Conservation (phyloP, 805 yeast species). For the Barnettozyma pratensis region DNA sequence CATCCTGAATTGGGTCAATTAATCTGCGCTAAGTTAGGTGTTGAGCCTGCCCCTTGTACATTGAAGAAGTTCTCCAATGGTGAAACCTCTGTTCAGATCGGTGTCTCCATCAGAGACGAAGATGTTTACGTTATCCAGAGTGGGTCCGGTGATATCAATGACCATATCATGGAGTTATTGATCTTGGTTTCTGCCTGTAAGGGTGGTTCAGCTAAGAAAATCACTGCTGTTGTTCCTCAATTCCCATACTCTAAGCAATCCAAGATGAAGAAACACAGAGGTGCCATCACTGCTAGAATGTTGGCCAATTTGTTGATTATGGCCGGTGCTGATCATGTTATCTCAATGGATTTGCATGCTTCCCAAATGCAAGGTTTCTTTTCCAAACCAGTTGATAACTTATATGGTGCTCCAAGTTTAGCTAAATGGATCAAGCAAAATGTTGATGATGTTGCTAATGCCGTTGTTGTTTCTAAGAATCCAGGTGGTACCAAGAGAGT, state of each 20-base stretch:
- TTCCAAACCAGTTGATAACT: conserved; percentile 93
- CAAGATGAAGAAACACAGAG: conserved; percentile 98
- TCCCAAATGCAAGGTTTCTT: conserved; percentile 99
- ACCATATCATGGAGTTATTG: conserved; percentile 92
- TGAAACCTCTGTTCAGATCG: conserved; percentile 94
- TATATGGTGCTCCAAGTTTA: conserved; percentile 93
- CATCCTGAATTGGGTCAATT: conserved; percentile 91
- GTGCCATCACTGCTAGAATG: conserved; percentile 98
- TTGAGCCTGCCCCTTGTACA: conserved; percentile 89
- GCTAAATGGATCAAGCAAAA: conserved; percentile 95
- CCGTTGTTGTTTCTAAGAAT: conserved; percentile 97
- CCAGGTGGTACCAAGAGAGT: conserved; percentile 99
- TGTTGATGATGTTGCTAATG: conserved; percentile 76
- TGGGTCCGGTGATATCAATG: conserved; percentile 83
- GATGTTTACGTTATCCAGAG: conserved; percentile 92
- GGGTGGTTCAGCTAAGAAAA: conserved; percentile 97
- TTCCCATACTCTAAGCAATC: conserved; percentile 97
- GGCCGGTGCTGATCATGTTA: conserved; percentile 99
- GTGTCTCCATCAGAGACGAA: conserved; percentile 93
- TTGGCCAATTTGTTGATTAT: conserved; percentile 88
- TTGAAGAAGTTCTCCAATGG: conserved; percentile 93
- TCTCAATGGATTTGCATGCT: conserved; percentile 94
- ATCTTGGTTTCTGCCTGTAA: conserved; percentile 93
- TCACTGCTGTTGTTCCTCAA: conserved; percentile 94
- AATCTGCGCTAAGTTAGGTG: conserved; percentile 88